phyloP scores from a whole-genome alignment of 2,329 filamentous ascomycete genomes.

The Aspergillus neotritici region DNA sequence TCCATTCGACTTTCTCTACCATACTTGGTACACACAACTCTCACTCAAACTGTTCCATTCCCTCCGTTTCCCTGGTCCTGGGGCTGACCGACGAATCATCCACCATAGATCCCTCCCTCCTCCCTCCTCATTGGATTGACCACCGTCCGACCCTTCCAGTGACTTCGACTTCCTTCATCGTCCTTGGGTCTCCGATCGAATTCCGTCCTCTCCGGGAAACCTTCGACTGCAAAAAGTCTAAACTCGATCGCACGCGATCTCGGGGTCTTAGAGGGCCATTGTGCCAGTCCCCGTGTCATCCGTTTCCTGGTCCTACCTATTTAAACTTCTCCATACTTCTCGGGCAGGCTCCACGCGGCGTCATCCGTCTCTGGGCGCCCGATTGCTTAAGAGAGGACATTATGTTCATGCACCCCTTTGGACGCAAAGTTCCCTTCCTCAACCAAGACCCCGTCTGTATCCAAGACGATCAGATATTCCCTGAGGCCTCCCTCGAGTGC shows the following conservation, averaged over 20 bases:
- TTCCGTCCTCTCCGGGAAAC: constrained; percentile 10
- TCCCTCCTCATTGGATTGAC: neutral
- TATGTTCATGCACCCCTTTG: constrained; percentile 36
- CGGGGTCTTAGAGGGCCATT: no score
- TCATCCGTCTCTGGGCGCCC: constrained; percentile 22
- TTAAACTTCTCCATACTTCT: constrained; percentile 24
- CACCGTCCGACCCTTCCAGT: constrained; percentile 22
- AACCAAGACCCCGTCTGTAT: constrained; percentile 30
- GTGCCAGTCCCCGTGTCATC: no score
- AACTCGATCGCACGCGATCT: constrained; percentile 10
- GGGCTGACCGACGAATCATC: neutral
- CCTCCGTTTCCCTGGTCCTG: neutral
- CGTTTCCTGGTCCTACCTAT: constrained; percentile 16
- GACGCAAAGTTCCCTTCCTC: constrained; percentile 33
- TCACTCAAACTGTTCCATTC: neutral
- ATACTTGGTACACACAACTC: no score
- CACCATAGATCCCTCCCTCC: constrained; percentile 1
- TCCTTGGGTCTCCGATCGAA: constrained; percentile 5
- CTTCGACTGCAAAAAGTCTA: neutral
- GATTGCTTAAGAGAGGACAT: constrained; percentile 23
- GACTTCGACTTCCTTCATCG: constrained; percentile 17
- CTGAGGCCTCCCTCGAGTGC: constrained; percentile 26
- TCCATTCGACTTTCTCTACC: no score
- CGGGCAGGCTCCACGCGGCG: constrained; percentile 14
- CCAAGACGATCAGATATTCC: constrained; percentile 36